A percentile compares a stretch with the other conserved stretches of the same genome.
These are phyloP conservation scores for Lachnum nothofagi DNA, from an alignment of 2,329 filamentous ascomycete genomes.

Conservation along the genomic window DNA sequence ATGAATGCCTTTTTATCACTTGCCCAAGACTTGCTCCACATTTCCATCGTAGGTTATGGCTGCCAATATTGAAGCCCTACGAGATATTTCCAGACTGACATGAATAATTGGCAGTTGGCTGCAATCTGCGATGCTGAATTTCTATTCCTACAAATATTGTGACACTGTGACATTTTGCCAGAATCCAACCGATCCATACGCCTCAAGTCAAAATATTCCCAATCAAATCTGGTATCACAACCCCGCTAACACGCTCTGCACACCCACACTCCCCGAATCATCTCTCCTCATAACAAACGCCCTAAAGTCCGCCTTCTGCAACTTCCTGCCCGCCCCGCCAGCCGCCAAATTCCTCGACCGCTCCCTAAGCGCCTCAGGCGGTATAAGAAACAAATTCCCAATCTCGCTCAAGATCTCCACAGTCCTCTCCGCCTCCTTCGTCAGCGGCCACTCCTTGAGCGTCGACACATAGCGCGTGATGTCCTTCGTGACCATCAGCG, in stretches of 20 bases:
- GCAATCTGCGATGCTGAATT: no score
- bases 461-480: slow-evolving; percentile 89
- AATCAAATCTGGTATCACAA: slow-evolving; percentile 22
- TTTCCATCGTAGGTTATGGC: no score
- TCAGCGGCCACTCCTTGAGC: slow-evolving; percentile 74
- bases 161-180: no score
- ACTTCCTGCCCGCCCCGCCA: slow-evolving; percentile 45
- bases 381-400: slow-evolving; percentile 91
- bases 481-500: slow-evolving; percentile 92
- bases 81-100: no score
- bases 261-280: slow-evolving; percentile 72
- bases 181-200: no score
- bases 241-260: slow-evolving; percentile 71
- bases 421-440: slow-evolving; percentile 60
- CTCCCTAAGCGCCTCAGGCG: slow-evolving; percentile 70
- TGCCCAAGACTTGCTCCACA: no score
- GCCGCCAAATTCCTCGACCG: slow-evolving; percentile 55
- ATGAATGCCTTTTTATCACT: no score
- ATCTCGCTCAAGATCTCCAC: slow-evolving; percentile 90
- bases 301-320: slow-evolving; percentile 67
- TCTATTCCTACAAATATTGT: no score
- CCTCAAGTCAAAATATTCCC: no score
- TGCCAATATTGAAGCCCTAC: no score
- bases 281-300: slow-evolving; percentile 81
- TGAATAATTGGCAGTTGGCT: no score